Evolutionary conservation across 192 early-diverging fungal species (phyloP).

Genomic region (Jimgerdemannia lactiflua): DNA sequence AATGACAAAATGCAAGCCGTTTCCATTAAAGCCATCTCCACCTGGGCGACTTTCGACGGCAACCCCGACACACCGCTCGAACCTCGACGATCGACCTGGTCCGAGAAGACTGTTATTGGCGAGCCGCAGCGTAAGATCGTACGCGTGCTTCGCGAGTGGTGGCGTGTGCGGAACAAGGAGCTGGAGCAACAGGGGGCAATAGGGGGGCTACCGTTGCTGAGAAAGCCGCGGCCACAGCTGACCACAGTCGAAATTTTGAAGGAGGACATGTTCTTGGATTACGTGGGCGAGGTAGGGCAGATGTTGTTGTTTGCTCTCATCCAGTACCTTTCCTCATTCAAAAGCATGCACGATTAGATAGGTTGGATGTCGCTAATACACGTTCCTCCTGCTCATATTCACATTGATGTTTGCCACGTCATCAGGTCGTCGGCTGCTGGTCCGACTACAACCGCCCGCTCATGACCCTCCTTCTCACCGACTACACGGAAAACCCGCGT

Average conservation of each 20-base stretch:
- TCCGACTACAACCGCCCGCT: not conserved
- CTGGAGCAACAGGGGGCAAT: not conserved
- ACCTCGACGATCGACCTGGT: not conserved
- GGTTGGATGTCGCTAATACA: too few relatives aligned
- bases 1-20: not conserved
- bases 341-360: too few relatives aligned
- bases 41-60: slow-evolving; percentile 1
- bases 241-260: not conserved
- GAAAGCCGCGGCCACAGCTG: not conserved
- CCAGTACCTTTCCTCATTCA: too few relatives aligned
- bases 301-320: not conserved
- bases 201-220: not conserved
- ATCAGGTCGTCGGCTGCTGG: not conserved
- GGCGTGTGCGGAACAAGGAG: not conserved
- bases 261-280: not conserved
- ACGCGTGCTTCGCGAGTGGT: not conserved
- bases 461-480: not conserved
- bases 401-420: not conserved
- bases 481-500: not conserved
- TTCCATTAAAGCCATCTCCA: not conserved
- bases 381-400: too few relatives aligned
- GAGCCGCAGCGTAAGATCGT: not conserved
- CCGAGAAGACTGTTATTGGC: not conserved
- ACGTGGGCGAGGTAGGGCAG: not conserved
- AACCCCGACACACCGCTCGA: not conserved